A percentile compares a stretch with the other conserved stretches of the same genome.
Conservation (phyloP, 106 monocot genomes). For the Acanthochlamys bracteata region DNA sequence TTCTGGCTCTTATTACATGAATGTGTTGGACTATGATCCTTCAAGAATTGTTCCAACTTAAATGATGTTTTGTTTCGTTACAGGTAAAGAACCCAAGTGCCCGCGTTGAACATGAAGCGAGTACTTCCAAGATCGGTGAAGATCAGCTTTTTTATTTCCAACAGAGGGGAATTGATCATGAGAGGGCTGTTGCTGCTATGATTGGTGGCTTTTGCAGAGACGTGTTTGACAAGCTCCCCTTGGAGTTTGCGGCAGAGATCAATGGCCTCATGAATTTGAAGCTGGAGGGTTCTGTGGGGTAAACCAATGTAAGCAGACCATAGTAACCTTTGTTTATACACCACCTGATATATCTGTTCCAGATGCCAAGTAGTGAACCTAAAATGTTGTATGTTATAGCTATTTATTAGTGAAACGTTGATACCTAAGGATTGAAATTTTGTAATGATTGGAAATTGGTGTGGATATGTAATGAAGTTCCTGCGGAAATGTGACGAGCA, state of each 20-base stretch:
- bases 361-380: not conserved
- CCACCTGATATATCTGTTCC: not conserved
- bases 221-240: constrained; percentile 69
- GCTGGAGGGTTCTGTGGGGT: constrained; percentile 62
- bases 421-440: not conserved
- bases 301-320: not conserved
- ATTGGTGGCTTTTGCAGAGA: constrained; percentile 73
- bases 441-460: not conserved
- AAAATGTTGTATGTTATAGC: not conserved
- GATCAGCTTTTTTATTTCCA: constrained; percentile 48
- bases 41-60: no score
- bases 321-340: not conserved
- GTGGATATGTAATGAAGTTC: not conserved
- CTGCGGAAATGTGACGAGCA: constrained; percentile 30
- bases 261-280: constrained; percentile 67
- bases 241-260: constrained; percentile 71
- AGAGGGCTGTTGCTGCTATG: constrained; percentile 72
- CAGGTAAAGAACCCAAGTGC: constrained; percentile 62
- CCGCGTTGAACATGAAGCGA: constrained; percentile 43
- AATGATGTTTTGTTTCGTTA: no score
- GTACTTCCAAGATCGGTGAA: constrained; percentile 40
- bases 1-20: no score
- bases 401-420: not conserved
- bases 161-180: constrained; percentile 54
- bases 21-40: no score